Evolutionary conservation across 768 basidiomycete genomes (phyloP), one percentile per base, ranked within the genome.

Genomic region (Kwoniella dejecticola): DNA sequence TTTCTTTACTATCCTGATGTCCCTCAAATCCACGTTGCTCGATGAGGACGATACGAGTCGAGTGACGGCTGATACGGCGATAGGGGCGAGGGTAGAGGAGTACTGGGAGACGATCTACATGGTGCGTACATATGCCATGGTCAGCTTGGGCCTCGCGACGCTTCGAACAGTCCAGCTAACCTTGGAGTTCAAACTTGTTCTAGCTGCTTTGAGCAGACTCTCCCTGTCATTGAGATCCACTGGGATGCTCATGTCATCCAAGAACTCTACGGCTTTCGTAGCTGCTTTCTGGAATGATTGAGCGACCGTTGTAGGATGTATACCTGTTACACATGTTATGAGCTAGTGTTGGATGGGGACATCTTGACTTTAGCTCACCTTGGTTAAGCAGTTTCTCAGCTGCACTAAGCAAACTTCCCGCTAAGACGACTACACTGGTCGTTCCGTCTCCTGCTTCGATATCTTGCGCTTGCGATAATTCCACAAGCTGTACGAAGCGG

Each of bases 381-480:
- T 98, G 97, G 70, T 87, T 83, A 38, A 98, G 83, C 86, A 98
- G 88, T 82, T 93, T 96, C 81, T 98, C 96, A 19, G 96, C 95
- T 24, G 95, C 95, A 46, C 88, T 89, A 4, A 99, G 82, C 41
- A 99, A 81, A 74, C 89, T 89, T 46, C 96, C 96, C 19, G 96
- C 96, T 27, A 99, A 83, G 21, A 99, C 92, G 44, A 99, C 96
- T 29, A 99, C 96, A 23, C 90, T 89, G 4, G 96, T 99, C 8
- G 96, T 99, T 5, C 96, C 96, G 78, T 99, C 96, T 60, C 96
- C 96, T 19, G 96, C 96, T 79, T 98, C 96, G 47, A 98, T 85
- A 78, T 99, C 96, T 83, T 99, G 96, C 15, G 96, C 96, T 38
- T 90, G 90, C 36, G 95, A 97, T 23, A 99, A 83, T 81, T 99